A percentile compares a stretch with the other conserved stretches of the same genome.
These are phyloP conservation scores for Akanthomyces muscarius DNA, from an alignment of 2,329 filamentous ascomycete genomes.

Conservation along the genomic window DNA sequence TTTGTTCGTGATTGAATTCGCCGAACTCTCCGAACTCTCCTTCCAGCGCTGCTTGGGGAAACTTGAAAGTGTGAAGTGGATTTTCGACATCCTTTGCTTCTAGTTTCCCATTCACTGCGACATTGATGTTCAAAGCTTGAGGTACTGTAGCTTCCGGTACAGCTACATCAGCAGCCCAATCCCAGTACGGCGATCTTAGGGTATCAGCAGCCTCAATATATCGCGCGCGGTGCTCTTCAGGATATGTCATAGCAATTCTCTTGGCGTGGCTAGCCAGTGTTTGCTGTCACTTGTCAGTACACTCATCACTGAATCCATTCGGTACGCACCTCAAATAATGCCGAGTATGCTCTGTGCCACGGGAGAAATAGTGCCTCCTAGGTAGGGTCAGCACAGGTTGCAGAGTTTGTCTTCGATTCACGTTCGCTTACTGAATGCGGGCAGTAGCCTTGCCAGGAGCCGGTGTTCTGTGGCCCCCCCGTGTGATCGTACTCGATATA, in stretches of 20 bases:
- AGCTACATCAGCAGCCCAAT: slow-evolving; percentile 44
- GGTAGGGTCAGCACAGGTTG: background rate
- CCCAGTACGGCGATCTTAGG: slow-evolving; percentile 51
- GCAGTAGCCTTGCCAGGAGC: slow-evolving; percentile 41
- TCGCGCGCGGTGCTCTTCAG: slow-evolving; percentile 26
- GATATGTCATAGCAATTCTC: slow-evolving; percentile 43
- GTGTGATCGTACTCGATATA: slow-evolving; percentile 40
- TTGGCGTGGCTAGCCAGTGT: slow-evolving; percentile 44
- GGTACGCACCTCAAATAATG: slow-evolving; percentile 48
- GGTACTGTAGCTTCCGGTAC: slow-evolving; percentile 40
- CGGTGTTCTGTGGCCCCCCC: slow-evolving; percentile 31
- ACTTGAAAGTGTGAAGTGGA: slow-evolving; percentile 50
- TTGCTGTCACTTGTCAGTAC: slow-evolving; percentile 40
- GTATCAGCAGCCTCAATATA: slow-evolving; percentile 44
- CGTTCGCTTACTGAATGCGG: slow-evolving; percentile 40
- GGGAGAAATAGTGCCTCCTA: slow-evolving; percentile 48
- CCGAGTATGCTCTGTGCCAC: slow-evolving; percentile 55
- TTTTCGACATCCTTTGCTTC: slow-evolving; percentile 40
- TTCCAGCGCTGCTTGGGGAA: slow-evolving; percentile 37
- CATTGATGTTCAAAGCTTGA: slow-evolving; percentile 36
- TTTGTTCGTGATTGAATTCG: slow-evolving; percentile 26
- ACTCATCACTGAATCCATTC: background rate
- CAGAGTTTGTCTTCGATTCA: background rate
- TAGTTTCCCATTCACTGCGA: slow-evolving; percentile 34
- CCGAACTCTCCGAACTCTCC: slow-evolving; percentile 40